phyloP scores from a whole-genome alignment of 163 green algal species.

The Chloromonas sp. region DNA sequence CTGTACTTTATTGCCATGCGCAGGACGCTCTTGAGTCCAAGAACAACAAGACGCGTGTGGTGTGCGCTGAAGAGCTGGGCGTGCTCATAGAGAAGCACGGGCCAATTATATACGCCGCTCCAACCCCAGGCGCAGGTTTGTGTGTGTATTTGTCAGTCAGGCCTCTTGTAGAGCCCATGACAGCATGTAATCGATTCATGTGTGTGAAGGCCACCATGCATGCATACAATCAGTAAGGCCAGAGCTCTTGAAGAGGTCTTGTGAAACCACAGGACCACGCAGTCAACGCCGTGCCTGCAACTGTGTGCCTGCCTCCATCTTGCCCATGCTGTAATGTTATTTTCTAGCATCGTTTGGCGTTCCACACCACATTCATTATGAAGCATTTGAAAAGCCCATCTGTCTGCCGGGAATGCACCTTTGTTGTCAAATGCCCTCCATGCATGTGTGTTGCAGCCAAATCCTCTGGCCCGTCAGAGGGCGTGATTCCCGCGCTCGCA shows the following conservation, averaged over 20 bases:
- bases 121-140: too few relatives aligned
- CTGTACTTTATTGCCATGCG: not conserved
- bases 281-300: too few relatives aligned
- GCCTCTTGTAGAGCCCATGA: too few relatives aligned
- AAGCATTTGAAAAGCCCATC: constrained; percentile 16
- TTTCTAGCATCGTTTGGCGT: not conserved
- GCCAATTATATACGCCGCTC: constrained; percentile 28
- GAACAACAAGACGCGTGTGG: constrained; percentile 84
- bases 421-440: not conserved
- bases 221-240: too few relatives aligned
- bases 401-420: too few relatives aligned
- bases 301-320: too few relatives aligned
- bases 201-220: too few relatives aligned
- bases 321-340: too few relatives aligned
- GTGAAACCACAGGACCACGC: too few relatives aligned
- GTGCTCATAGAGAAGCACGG: constrained; percentile 58
- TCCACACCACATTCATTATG: constrained; percentile 27
- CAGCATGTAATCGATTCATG: too few relatives aligned
- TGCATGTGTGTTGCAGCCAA: not conserved
- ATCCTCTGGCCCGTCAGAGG: constrained; percentile 11
- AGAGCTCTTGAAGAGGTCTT: too few relatives aligned
- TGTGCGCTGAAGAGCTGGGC: constrained; percentile 79
- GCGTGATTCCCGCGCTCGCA: constrained; percentile 24
- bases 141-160: too few relatives aligned
- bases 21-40: constrained; percentile 75